phyloP scores from a whole-genome alignment of 495 filamentous ascomycete species.

The Chaetomium cochliodes region DNA sequence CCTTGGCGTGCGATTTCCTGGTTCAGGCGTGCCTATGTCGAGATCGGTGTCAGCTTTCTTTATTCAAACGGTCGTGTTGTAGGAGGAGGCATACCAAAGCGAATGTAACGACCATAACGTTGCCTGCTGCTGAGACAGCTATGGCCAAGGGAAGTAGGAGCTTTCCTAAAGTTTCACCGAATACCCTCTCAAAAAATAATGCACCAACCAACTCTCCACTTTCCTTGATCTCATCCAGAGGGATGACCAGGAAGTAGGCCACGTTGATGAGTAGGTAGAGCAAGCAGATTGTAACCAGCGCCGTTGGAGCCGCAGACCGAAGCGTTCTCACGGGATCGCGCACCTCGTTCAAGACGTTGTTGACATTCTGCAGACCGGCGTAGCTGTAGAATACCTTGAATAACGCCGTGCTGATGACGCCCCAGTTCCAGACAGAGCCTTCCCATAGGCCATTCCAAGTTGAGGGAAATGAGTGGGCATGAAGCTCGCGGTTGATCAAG shows the following conservation, averaged over 20 bases:
- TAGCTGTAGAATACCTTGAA: slow-evolving; percentile 53
- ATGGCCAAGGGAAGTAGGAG: slow-evolving; percentile 21
- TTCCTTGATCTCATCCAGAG: slow-evolving; percentile 64
- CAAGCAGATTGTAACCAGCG: slow-evolving; percentile 55
- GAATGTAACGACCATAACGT: slow-evolving; percentile 78
- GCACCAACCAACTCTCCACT: slow-evolving; percentile 68
- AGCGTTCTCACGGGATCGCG: slow-evolving; percentile 61
- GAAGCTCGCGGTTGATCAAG: not conserved
- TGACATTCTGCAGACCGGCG: slow-evolving; percentile 48
- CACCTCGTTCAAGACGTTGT: slow-evolving; percentile 58
- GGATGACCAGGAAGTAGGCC: slow-evolving; percentile 67
- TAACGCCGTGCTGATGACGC: slow-evolving; percentile 49
- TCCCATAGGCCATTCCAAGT: slow-evolving; percentile 32
- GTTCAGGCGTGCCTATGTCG: slow-evolving; percentile 55
- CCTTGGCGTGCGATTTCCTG: slow-evolving; percentile 53
- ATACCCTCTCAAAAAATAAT: slow-evolving; percentile 65
- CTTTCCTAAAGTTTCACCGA: slow-evolving; percentile 58
- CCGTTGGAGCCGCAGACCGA: slow-evolving; percentile 59
- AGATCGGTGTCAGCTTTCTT: too few species aligned
- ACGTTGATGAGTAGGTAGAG: slow-evolving; percentile 66
- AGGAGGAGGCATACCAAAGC: slow-evolving; percentile 32
- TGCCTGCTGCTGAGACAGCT: slow-evolving; percentile 60
- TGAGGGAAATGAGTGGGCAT: slow-evolving; percentile 16
- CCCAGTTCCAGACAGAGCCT: slow-evolving; percentile 23
- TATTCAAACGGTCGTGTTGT: too few species aligned